Base-by-base conservation (phyloP, 441 rosid species). In the Euphorbia celastroides region DNA sequence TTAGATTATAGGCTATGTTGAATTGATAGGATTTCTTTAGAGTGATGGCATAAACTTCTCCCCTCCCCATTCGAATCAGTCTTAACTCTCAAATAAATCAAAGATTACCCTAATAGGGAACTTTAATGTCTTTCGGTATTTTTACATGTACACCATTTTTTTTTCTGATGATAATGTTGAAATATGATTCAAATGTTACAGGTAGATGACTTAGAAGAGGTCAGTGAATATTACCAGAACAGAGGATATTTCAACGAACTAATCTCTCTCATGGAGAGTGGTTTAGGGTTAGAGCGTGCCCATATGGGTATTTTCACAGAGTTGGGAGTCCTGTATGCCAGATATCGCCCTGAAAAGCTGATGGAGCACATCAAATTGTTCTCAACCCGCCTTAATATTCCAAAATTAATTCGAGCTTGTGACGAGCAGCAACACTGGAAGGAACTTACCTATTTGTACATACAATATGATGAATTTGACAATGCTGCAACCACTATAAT, bases 251-350 rank as follows among this genome's bases (percentile, higher is more conserved):
- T 95, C 80, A 95, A 84, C 74, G 99, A 95, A 72, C 74, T 95
- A 61, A 95, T 95, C 74, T 92, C 99, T 66, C 97, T 95, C 59
- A 95, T 95, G 98, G 99, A 95, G 86, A 95, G 99, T 74, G 99
- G 99, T 56, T 76, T 95, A 58, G 99, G 99, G 31, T 80, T 95
- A 60, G 99, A 95, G 80, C 97, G 98, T 38, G 99, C 99, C 54
- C 99, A 95, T 81, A 95, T 95, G 99, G 99, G 99, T 42, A 95
- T 95, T 67, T 95, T 95, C 77, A 95, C 99, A 0, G 98, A 95
- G 86, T 80, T 95, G 84, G 99, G 99, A 78, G 98, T 95, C 73
- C 72, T 95, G 42, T 95, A 95, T 75, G 99, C 99, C 19, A 90
- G 99, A 87, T 95, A 95, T 75, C 96, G 97, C 19, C 81, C 82